Conservation (phyloP, 768 basidiomycete species). For the Amylocystis lapponica region DNA sequence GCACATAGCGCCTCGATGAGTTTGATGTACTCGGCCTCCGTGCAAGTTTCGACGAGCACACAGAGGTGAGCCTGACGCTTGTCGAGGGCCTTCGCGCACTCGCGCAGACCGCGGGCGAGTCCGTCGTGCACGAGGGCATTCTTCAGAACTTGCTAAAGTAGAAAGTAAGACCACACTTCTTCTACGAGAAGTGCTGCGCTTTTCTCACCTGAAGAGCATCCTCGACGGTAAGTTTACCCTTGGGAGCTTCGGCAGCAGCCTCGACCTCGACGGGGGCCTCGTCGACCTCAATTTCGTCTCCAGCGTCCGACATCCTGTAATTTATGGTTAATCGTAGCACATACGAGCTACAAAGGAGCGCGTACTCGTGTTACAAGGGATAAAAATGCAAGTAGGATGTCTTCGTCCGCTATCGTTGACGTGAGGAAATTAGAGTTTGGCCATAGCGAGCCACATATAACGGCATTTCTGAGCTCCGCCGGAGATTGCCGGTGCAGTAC, state of each 20-base stretch:
- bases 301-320: constrained; percentile 91
- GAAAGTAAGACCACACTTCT: too few relatives aligned
- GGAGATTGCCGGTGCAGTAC: constrained; percentile 41
- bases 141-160: constrained; percentile 92
- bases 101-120: constrained; percentile 95
- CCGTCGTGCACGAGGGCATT: constrained; percentile 97
- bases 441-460: constrained; percentile 23
- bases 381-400: constrained; percentile 46
- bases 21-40: constrained; percentile 99
- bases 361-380: constrained; percentile 22
- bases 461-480: constrained; percentile 46
- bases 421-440: constrained; percentile 58
- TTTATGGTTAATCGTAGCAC: background rate
- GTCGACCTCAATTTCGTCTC: constrained; percentile 87
- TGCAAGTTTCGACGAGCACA: constrained; percentile 98
- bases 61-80: constrained; percentile 98
- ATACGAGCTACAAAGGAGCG: background rate
- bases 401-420: constrained; percentile 97
- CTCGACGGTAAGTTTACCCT: constrained; percentile 94
- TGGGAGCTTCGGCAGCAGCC: constrained; percentile 84
- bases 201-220: constrained; percentile 76
- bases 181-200: background rate
- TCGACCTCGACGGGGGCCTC: constrained; percentile 62
- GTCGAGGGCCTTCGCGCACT: constrained; percentile 97
- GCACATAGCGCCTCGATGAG: constrained; percentile 99